These are phyloP conservation scores for Lasiosphaeria ovina DNA, from an alignment of 495 filamentous ascomycete genomes.

Conservation along the genomic window DNA sequence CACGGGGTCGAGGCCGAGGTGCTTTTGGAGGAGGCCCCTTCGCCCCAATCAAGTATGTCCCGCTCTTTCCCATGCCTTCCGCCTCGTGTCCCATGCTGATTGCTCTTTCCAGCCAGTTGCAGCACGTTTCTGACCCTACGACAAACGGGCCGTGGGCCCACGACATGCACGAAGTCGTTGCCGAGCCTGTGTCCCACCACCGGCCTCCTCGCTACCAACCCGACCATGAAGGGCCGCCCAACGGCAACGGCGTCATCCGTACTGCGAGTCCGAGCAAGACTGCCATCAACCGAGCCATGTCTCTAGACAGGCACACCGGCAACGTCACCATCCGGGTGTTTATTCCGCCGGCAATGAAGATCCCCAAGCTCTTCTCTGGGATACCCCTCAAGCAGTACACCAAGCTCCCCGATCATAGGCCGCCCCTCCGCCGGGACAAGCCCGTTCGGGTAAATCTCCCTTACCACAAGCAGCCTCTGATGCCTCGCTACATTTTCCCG, in stretches of 20 bases:
- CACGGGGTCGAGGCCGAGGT: constrained; percentile 50
- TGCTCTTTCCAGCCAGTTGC: constrained; percentile 40
- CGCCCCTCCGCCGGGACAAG: constrained; percentile 92
- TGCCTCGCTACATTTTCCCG: constrained; percentile 86
- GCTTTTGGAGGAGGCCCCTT: constrained; percentile 54
- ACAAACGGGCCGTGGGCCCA: constrained; percentile 82
- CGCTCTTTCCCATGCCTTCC: constrained; percentile 9
- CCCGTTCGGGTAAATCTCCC: constrained; percentile 93
- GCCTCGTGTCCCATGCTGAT: constrained; percentile 29
- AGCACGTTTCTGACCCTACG: constrained; percentile 51
- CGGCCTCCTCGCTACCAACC: constrained; percentile 35
- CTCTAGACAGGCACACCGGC: constrained; percentile 60
- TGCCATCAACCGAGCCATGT: constrained; percentile 58
- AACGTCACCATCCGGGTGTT: constrained; percentile 77
- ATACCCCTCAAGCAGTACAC: constrained; percentile 84
- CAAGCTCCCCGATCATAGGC: constrained; percentile 89
- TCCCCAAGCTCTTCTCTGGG: constrained; percentile 64
- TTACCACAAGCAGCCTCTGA: constrained; percentile 48
- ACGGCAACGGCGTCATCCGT: constrained; percentile 45
- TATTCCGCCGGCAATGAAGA: constrained; percentile 69
- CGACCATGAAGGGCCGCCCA: constrained; percentile 42
- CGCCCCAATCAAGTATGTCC: constrained; percentile 57
- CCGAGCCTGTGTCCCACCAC: constrained; percentile 40
- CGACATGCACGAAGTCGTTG: constrained; percentile 88
- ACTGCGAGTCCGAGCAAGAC: constrained; percentile 41